Conservation (phyloP, 192 early-diverging fungal species). For the Oehlia diaphana region DNA sequence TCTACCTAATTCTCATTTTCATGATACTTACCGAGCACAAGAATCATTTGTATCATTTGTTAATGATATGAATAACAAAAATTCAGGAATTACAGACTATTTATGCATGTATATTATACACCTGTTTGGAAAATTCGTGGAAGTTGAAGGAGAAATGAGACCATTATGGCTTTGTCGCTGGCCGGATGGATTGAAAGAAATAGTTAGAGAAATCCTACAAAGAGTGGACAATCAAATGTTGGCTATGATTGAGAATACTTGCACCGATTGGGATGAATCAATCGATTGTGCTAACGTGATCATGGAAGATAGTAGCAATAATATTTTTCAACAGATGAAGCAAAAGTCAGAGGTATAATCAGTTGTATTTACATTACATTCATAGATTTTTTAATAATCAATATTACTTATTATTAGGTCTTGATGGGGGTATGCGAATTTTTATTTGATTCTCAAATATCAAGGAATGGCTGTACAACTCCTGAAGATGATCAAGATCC, state of each 20-base stretch:
- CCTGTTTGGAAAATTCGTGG: background rate
- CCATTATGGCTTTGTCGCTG: conserved; percentile 27
- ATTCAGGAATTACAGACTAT: conserved; percentile 11
- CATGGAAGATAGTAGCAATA: background rate
- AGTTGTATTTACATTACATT: background rate
- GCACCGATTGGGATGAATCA: background rate
- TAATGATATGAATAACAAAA: conserved; percentile 12
- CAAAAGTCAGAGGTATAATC: conserved; percentile 9
- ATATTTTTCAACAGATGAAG: background rate
- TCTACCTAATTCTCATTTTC: background rate
- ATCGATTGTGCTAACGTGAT: background rate
- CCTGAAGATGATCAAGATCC: background rate
- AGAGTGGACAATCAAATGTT: background rate
- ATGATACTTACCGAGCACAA: background rate
- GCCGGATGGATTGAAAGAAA: conserved; percentile 26
- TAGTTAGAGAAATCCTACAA: background rate
- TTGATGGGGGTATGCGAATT: conserved; percentile 12
- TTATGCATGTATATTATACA: conserved; percentile 14
- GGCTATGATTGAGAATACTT: background rate
- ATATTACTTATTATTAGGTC: background rate
- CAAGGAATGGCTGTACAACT: background rate
- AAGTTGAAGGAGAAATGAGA: background rate
- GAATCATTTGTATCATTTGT: background rate
- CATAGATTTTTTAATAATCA: background rate
- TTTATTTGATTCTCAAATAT: conserved; percentile 6